These are phyloP conservation scores for Neofusicoccum umdonicola DNA, from an alignment of 2,329 filamentous ascomycete species.

Conservation along the genomic window DNA sequence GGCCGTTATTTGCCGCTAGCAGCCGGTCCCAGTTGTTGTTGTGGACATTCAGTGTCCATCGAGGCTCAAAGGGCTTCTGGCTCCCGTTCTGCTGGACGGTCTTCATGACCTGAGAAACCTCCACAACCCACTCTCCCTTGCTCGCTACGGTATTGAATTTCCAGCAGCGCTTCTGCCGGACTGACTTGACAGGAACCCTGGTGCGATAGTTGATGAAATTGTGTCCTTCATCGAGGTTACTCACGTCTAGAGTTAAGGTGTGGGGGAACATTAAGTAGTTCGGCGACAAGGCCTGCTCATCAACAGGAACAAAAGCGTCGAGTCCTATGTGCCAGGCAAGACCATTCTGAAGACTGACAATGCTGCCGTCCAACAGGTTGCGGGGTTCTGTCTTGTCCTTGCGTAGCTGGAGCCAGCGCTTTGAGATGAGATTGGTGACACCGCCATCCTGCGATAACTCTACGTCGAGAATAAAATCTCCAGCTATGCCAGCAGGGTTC, in stretches of 20 bases:
- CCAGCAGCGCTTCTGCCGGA: constrained; percentile 5
- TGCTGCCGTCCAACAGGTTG: not conserved
- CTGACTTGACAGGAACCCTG: not conserved
- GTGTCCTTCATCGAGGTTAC: not conserved
- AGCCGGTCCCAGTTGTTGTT: not conserved
- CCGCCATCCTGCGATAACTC: not conserved
- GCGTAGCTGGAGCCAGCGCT: not conserved
- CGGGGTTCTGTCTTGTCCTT: not conserved
- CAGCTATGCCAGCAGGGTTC: not conserved
- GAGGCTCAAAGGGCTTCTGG: not conserved
- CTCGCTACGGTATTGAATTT: not conserved
- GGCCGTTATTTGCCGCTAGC: not conserved
- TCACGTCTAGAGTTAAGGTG: not conserved
- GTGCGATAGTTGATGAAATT: not conserved
- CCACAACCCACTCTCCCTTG: not conserved
- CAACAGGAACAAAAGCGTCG: not conserved
- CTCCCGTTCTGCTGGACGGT: not conserved
- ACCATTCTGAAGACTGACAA: not conserved
- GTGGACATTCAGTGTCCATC: not conserved
- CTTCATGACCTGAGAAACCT: not conserved
- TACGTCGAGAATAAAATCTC: not conserved
- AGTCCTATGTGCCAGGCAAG: constrained; percentile 12
- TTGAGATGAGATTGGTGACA: not conserved
- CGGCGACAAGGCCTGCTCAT: not conserved
- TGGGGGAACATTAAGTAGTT: not conserved